Percentiles rank a stretch among this genome's conserved stretches.
phyloP scores from a whole-genome alignment of 2,329 filamentous ascomycete genomes.

The Hypoxylon sp. region DNA sequence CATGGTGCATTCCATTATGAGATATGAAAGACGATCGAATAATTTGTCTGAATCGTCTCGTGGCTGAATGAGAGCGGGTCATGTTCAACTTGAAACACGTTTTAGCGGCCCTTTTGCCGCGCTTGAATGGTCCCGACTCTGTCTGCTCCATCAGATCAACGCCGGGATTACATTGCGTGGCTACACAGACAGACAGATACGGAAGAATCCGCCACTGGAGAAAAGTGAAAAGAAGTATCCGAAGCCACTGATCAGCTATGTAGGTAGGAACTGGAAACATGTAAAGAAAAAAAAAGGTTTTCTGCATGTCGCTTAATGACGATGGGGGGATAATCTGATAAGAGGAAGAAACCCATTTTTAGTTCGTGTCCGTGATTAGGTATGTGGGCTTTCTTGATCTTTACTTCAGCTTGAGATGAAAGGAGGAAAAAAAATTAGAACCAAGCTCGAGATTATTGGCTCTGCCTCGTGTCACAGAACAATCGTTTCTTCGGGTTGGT shows the following conservation, averaged over 20 bases:
- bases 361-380: constrained; percentile 1
- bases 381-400: constrained; percentile 1
- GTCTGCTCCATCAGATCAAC: constrained; percentile 39
- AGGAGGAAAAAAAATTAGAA: neutral
- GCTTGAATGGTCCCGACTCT: constrained; percentile 30
- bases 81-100: constrained; percentile 51
- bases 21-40: constrained; percentile 32
- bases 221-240: constrained; percentile 26
- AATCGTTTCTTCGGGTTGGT: constrained; percentile 37
- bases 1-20: constrained; percentile 34
- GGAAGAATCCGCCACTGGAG: constrained; percentile 35
- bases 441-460: neutral
- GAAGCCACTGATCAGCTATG: constrained; percentile 28
- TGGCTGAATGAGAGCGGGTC: constrained; percentile 45
- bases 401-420: neutral
- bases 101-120: constrained; percentile 34
- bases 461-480: constrained; percentile 32
- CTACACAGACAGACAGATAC: constrained; percentile 26
- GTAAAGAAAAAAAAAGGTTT: constrained; percentile 24
- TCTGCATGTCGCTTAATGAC: constrained; percentile 19
- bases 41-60: constrained; percentile 45
- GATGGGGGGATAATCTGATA: constrained; percentile 6
- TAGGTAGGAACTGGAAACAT: neutral
- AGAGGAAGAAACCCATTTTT: neutral
- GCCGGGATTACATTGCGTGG: constrained; percentile 42